phyloP scores from a whole-genome alignment of 345 rosid genomes.

The Toxicodendron radicans region DNA sequence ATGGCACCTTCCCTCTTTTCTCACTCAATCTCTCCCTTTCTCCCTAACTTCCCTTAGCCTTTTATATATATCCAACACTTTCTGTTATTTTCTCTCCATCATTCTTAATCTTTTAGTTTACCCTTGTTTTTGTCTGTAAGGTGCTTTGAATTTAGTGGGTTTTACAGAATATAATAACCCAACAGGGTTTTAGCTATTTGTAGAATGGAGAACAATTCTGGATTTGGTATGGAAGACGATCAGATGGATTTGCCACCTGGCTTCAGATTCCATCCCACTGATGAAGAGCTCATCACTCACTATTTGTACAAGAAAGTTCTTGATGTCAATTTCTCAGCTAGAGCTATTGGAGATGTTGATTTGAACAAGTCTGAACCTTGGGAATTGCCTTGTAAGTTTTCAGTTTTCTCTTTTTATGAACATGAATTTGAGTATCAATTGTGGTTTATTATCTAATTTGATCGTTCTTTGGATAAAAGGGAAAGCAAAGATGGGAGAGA shows the following conservation, averaged over 20 bases:
- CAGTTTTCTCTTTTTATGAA: neutral
- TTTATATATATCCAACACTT: conserved; percentile 20
- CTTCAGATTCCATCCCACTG: conserved; percentile 90
- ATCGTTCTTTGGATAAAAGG: conserved; percentile 39
- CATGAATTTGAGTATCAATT: neutral
- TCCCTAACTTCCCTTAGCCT: conserved; percentile 33
- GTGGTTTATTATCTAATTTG: neutral
- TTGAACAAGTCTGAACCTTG: conserved; percentile 97
- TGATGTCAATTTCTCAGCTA: conserved; percentile 51
- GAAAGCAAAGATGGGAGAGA: conserved; percentile 96
- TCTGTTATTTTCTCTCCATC: conserved; percentile 20
- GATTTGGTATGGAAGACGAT: conserved; percentile 55
- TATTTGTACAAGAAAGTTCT: conserved; percentile 72
- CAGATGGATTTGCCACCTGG: conserved; percentile 89
- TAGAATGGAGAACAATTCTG: conserved; percentile 46
- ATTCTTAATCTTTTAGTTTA: neutral
- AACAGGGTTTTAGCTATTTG: conserved; percentile 37
- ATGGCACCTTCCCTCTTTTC: conserved; percentile 32
- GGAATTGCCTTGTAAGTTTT: conserved; percentile 83
- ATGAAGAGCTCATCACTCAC: conserved; percentile 90
- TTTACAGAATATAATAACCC: neutral
- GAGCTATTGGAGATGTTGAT: conserved; percentile 91
- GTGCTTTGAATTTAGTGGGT: conserved; percentile 3
- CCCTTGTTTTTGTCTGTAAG: conserved; percentile 1
- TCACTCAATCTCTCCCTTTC: conserved; percentile 31